phyloP scores from a whole-genome alignment of 2,329 filamentous ascomycete species.

The Fusarium vanettenii region DNA sequence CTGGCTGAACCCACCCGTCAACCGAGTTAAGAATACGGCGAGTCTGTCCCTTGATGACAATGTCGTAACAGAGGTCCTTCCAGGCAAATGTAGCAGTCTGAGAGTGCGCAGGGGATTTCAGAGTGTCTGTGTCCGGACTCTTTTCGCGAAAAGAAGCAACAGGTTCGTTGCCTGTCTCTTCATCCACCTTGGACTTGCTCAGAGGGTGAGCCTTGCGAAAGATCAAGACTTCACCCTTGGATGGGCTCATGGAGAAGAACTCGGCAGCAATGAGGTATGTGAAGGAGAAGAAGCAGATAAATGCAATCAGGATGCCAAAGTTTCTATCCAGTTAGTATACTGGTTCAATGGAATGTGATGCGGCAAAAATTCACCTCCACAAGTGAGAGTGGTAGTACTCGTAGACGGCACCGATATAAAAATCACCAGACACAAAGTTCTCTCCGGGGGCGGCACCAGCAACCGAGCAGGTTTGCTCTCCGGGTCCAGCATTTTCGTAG shows the following conservation, averaged over 20 bases:
- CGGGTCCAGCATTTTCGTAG: not conserved
- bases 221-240: conserved; percentile 32
- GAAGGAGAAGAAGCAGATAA: conserved; percentile 25
- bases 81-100: conserved; percentile 68
- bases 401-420: conserved; percentile 27
- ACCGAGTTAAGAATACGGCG: conserved; percentile 75
- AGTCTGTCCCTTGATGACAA: conserved; percentile 72
- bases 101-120: not conserved
- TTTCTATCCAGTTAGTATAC: conserved; percentile 25
- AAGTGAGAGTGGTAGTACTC: conserved; percentile 66
- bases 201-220: conserved; percentile 71
- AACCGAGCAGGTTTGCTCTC: conserved; percentile 6
- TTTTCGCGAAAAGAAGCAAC: not conserved
- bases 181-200: conserved; percentile 49
- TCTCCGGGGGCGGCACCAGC: conserved; percentile 25
- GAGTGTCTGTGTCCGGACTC: not conserved
- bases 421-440: conserved; percentile 22
- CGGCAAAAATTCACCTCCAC: conserved; percentile 54
- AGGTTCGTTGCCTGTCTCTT: not conserved
- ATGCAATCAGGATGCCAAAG: conserved; percentile 28
- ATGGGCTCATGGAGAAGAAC: conserved; percentile 11
- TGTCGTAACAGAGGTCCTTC: conserved; percentile 77
- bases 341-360: not conserved
- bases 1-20: conserved; percentile 79
- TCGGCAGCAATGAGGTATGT: conserved; percentile 21